Conservation (phyloP, 2,329 filamentous ascomycete genomes). For the Fusarium chlamydosporum region DNA sequence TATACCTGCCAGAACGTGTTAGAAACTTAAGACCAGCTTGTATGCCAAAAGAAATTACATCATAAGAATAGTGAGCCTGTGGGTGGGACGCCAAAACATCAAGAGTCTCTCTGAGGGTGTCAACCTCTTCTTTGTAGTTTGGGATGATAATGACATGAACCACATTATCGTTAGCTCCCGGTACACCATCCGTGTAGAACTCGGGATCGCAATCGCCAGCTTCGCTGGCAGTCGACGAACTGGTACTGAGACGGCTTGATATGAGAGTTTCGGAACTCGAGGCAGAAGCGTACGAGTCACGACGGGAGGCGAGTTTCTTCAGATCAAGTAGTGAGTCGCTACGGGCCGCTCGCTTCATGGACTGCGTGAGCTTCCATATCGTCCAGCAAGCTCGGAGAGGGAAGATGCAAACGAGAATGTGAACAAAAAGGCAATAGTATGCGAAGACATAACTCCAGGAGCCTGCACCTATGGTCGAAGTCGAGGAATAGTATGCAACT, state of each 20-base stretch:
- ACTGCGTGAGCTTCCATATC: slow-evolving; percentile 69
- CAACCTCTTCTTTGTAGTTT: slow-evolving; percentile 80
- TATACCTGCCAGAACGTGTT: slow-evolving; percentile 67
- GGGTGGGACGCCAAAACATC: slow-evolving; percentile 77
- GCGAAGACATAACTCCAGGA: slow-evolving; percentile 69
- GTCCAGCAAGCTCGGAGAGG: slow-evolving; percentile 74
- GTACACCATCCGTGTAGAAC: slow-evolving; percentile 61
- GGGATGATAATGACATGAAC: slow-evolving; percentile 78
- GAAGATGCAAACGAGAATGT: slow-evolving; percentile 74
- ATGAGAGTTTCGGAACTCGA: slow-evolving; percentile 70
- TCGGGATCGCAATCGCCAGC: slow-evolving; percentile 66
- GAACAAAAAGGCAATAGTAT: slow-evolving; percentile 75
- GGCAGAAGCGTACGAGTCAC: slow-evolving; percentile 67
- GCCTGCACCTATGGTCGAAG: slow-evolving; percentile 59
- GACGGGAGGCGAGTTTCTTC: slow-evolving; percentile 64
- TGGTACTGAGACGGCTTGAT: slow-evolving; percentile 59
- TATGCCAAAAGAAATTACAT: slow-evolving; percentile 67
- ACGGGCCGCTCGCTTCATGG: slow-evolving; percentile 62
- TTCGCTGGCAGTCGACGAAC: slow-evolving; percentile 65
- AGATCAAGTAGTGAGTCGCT: slow-evolving; percentile 62
- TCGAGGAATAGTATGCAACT: slow-evolving; percentile 51
- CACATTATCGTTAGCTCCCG: slow-evolving; percentile 60
- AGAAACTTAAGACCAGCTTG: not conserved
- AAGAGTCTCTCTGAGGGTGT: slow-evolving; percentile 76
- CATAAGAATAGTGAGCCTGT: slow-evolving; percentile 73